These are phyloP conservation scores for Spergularia azorica DNA, from an alignment of 179 eudicot genomes.

Conservation along the genomic window DNA sequence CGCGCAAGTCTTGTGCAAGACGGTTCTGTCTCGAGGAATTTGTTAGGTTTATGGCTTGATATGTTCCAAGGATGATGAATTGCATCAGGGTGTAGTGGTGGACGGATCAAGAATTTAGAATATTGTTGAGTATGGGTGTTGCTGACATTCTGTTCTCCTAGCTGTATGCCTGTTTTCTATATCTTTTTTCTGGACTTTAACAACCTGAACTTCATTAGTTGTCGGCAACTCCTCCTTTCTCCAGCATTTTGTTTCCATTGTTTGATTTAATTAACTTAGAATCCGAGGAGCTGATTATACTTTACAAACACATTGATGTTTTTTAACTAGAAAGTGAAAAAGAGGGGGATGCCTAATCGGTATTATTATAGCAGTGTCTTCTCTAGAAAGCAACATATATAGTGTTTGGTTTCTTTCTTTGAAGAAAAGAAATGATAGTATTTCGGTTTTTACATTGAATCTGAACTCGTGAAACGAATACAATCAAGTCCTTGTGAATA, in stretches of 20 bases:
- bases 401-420: not conserved
- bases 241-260: not conserved
- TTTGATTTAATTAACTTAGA: not conserved
- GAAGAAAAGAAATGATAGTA: too few relatives aligned
- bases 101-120: not conserved
- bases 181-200: not conserved
- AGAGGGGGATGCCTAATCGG: not conserved
- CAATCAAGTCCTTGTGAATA: too few relatives aligned
- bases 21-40: not conserved
- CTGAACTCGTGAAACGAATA: not conserved
- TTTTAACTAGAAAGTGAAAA: constrained; percentile 12
- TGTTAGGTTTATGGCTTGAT: not conserved
- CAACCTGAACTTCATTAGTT: constrained; percentile 1
- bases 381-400: constrained; percentile 4
- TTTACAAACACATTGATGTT: not conserved
- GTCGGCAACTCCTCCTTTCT: not conserved
- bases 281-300: constrained; percentile 21
- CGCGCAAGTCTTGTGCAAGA: not conserved
- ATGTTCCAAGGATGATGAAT: not conserved
- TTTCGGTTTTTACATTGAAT: not conserved
- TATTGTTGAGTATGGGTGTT: not conserved
- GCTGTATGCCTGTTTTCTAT: constrained; percentile 1
- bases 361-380: constrained; percentile 1
- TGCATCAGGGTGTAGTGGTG: not conserved
- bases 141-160: constrained; percentile 1